Percentiles rank a stretch among this genome's conserved stretches.
phyloP scores from a whole-genome alignment of 2,329 filamentous ascomycete species.

The Dactylellina parvicollis region DNA sequence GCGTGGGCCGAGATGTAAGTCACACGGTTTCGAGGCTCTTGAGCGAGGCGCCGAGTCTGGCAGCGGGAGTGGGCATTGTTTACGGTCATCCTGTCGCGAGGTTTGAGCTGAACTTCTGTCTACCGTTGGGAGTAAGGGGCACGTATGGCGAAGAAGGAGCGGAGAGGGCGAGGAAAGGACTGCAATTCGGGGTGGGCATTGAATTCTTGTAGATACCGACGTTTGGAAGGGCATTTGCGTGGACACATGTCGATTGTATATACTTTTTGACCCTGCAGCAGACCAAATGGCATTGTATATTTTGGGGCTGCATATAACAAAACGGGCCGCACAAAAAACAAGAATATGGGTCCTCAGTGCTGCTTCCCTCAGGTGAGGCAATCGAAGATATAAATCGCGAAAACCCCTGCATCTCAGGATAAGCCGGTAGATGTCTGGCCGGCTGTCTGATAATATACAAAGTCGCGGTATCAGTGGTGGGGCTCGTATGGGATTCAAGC shows the following conservation, averaged over 20 bases:
- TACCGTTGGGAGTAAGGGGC: constrained; percentile 70
- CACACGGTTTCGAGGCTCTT: constrained; percentile 75
- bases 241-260: constrained; percentile 26
- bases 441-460: no score
- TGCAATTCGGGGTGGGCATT: constrained; percentile 95
- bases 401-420: no score
- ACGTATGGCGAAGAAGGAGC: constrained; percentile 74
- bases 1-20: constrained; percentile 68
- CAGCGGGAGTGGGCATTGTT: constrained; percentile 87
- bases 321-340: no score
- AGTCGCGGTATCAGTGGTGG: background rate
- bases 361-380: no score
- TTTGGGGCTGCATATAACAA: background rate
- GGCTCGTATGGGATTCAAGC: constrained; percentile 4
- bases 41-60: constrained; percentile 81
- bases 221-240: background rate
- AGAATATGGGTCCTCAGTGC: no score
- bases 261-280: constrained; percentile 12
- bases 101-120: constrained; percentile 94
- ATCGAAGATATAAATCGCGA: no score
- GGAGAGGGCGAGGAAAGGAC: constrained; percentile 87
- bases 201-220: constrained; percentile 77
- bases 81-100: constrained; percentile 93
- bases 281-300: constrained; percentile 31
- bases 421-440: no score